Evolutionary conservation across 352 stramenopile genomes (phyloP), one percentile per base, ranked within the genome.

Genomic region (Phytophthora fragariae): DNA sequence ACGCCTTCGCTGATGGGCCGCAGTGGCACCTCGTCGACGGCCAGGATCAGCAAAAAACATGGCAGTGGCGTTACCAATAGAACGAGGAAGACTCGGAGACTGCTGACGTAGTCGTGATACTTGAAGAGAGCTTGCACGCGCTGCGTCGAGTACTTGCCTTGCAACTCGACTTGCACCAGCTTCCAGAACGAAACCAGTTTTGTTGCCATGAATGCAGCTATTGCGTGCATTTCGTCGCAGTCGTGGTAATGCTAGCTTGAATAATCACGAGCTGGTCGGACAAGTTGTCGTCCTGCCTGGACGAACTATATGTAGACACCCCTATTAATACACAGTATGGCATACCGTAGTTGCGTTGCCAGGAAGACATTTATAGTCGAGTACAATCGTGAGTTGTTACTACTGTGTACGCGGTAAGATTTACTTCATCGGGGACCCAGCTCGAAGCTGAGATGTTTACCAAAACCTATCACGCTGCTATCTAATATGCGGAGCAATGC

Each of bases 121-220:
- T 19, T 27, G 24, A 53, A 53, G 14, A 55, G 41, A 5, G 8
- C 39, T 17, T 55, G 57, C 7, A 54, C 21, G 4, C 39, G 24
- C 17, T 55, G 39, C 14, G 44, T 64, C 17, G 27, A 64, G 24
- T 46, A 44, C 15, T n/a, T 55, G 24, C 57, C 41, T 54, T 46
- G 57, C 12, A 64, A 15, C 27, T 64, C 57, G 41, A 64, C 39
- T 29, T 64, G 39, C 4, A 12, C 17, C 24, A 27, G 24, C 21
- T 15, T 33, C 33, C 56, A 62, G 4, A 29, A 7, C 12, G 10
- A 2, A 29, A 41, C 21, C n/a, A 63, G 15, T 11, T 63, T 63
- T 4, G 21, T n/a, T 17, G 39, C 27, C 11, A 44, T 10, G 39
- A 41, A 63, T 31, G 31, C n/a, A 14, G 10, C 12, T 11, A 52